Base-by-base conservation (phyloP, 176 grass and related monocot species). In the Hsuehochloa calcarea region DNA sequence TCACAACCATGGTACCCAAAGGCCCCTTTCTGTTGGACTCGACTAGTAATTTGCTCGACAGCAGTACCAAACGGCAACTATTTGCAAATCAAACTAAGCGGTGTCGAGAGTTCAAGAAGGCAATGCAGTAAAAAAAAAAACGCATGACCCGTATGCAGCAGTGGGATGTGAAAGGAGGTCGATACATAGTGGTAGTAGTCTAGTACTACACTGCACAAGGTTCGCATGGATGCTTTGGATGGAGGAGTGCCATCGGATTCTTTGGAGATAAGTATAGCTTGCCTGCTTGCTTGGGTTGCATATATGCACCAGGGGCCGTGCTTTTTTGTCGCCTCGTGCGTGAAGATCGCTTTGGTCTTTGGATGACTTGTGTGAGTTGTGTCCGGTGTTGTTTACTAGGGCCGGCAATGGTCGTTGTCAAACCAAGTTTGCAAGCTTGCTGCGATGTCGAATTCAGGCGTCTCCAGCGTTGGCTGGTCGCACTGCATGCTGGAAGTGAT, bases 371-470 rank as follows among this genome's bases (percentile, higher is more conserved):
- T 23, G 31, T n/a, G n/a, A n/a, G n/a, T n/a, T n/a, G n/a, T n/a
- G n/a, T n/a, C n/a, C n/a, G n/a, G n/a, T n/a, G n/a, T n/a, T n/a
- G n/a, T n/a, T n/a, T n/a, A n/a, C n/a, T 29, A n/a, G n/a, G n/a
- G n/a, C n/a, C 29, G 1, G 29, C 29, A 29, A 29, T 17, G 17
- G 81, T 74, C 38, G 39, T 61, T 46, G 50, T 72, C 81, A 37
- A 39, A 13, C 70, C 68, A 82, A n/a, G 74, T 23, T 58, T 15
- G 34, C 74, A 59, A 38, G 68, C 51, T 17, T 74, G 29, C 5
- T 65, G 58, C 10, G 70, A 39, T 13, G 82, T 65, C 82, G 58
- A 61, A n/a, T 40, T 84, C 82, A 61, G 52, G 16, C 82, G 75
- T 65, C 59, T 84, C 59, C 82, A 23, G 59, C 82, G 34, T 8